phyloP scores from a whole-genome alignment of 2,329 filamentous ascomycete species.

The Aspergillus neoniger region DNA sequence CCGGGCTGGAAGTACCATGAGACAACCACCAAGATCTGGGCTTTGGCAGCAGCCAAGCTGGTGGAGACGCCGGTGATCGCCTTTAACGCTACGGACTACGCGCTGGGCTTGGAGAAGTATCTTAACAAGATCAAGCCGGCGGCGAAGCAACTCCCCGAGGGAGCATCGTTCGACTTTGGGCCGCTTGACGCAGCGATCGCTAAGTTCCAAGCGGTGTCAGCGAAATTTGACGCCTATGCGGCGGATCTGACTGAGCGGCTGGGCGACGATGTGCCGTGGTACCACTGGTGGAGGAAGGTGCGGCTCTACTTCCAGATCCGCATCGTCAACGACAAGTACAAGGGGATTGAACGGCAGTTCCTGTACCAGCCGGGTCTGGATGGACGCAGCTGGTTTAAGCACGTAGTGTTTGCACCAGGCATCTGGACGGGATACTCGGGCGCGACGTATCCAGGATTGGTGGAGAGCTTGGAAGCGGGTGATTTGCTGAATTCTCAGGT shows the following conservation, averaged over 20 bases:
- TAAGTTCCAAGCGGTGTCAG: conserved; percentile 51
- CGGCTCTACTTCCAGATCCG: conserved; percentile 65
- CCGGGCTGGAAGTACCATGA: conserved; percentile 60
- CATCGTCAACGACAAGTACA: conserved; percentile 76
- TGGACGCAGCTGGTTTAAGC: conserved; percentile 84
- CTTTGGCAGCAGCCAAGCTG: conserved; percentile 62
- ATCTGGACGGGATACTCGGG: conserved; percentile 90
- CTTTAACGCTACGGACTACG: conserved; percentile 67
- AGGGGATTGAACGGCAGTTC: conserved; percentile 78
- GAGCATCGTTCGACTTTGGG: conserved; percentile 43
- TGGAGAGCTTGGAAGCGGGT: conserved; percentile 60
- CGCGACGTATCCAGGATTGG: conserved; percentile 65
- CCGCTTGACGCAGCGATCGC: conserved; percentile 53
- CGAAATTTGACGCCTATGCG: conserved; percentile 55
- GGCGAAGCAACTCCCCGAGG: conserved; percentile 27
- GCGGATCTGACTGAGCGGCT: conserved; percentile 52
- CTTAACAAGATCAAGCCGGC: conserved; percentile 36
- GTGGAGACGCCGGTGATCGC: conserved; percentile 63
- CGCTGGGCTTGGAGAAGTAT: conserved; percentile 54
- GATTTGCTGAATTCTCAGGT: conserved; percentile 54
- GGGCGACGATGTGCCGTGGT: conserved; percentile 68
- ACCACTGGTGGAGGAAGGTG: conserved; percentile 70
- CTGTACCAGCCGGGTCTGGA: conserved; percentile 76
- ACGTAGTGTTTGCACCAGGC: conserved; percentile 89
- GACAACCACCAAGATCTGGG: conserved; percentile 66